A percentile compares a stretch with the other conserved stretches of the same genome.
Conservation (phyloP, 2,329 filamentous ascomycete species). For the Penicillium occitanis region DNA sequence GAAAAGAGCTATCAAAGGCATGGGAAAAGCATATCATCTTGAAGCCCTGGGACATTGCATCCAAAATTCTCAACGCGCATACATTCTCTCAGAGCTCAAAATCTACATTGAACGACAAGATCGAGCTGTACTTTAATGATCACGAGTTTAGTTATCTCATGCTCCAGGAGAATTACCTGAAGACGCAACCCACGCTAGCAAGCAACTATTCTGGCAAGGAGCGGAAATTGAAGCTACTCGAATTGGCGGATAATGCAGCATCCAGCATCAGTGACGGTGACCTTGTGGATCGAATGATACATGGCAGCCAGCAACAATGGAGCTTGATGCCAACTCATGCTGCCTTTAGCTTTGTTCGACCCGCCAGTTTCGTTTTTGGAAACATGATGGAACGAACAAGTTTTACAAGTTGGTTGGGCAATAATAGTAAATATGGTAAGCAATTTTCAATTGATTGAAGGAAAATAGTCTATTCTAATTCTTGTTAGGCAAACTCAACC, state of each 20-base stretch:
- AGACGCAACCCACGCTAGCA: constrained; percentile 70
- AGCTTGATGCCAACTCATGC: constrained; percentile 96
- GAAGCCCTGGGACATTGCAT: constrained; percentile 97
- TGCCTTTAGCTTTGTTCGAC: constrained; percentile 89
- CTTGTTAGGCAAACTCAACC: constrained; percentile 60
- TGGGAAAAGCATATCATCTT: constrained; percentile 98
- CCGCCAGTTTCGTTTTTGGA: constrained; percentile 82
- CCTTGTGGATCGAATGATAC: constrained; percentile 95
- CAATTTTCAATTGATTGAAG: not conserved
- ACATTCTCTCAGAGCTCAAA: constrained; percentile 83
- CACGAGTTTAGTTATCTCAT: constrained; percentile 97
- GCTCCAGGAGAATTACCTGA: constrained; percentile 97
- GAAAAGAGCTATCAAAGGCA: constrained; percentile 91
- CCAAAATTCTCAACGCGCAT: constrained; percentile 84
- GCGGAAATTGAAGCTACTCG: constrained; percentile 75
- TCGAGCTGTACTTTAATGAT: constrained; percentile 98
- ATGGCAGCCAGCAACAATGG: constrained; percentile 97
- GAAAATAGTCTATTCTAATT: constrained; percentile 22
- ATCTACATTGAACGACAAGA: constrained; percentile 91
- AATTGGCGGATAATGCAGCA: constrained; percentile 82
- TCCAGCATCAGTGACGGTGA: constrained; percentile 98
- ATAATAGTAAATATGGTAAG: constrained; percentile 83
- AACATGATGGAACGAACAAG: constrained; percentile 67
- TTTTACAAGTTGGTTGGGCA: constrained; percentile 92
- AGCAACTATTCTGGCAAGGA: constrained; percentile 65